Percentiles rank a stretch among this genome's conserved stretches.
phyloP scores from a whole-genome alignment of 2,329 filamentous ascomycete species.

The Gaeumannomyces sp. region DNA sequence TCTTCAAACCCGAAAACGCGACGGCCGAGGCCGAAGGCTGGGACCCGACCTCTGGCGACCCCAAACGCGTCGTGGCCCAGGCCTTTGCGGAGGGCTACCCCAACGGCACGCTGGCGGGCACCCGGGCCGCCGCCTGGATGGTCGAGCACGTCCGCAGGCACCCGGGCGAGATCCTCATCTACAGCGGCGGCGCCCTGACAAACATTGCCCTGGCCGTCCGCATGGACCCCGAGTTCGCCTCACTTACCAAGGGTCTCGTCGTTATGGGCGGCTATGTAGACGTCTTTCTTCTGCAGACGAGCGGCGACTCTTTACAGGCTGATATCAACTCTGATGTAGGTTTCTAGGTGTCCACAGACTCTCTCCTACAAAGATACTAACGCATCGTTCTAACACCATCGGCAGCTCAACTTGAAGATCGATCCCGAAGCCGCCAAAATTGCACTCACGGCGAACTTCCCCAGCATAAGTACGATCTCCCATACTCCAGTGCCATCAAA shows the following conservation, averaged over 20 bases:
- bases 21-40: constrained; percentile 34
- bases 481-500: no score
- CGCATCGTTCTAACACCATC: constrained; percentile 13
- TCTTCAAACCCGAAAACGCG: constrained; percentile 35
- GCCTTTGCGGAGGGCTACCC: constrained; percentile 42
- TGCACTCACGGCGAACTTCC: constrained; percentile 39
- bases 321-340: constrained; percentile 23
- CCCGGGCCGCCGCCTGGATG: constrained; percentile 38
- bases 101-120: constrained; percentile 33
- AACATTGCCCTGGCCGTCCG: constrained; percentile 16
- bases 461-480: constrained; percentile 27
- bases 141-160: constrained; percentile 40
- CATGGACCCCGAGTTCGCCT: constrained; percentile 39
- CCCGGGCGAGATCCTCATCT: constrained; percentile 44
- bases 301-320: constrained; percentile 16
- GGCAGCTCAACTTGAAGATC: constrained; percentile 42
- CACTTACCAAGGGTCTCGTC: constrained; percentile 37
- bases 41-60: constrained; percentile 40
- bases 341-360: constrained; percentile 3
- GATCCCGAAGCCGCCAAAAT: constrained; percentile 45
- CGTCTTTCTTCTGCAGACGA: constrained; percentile 28
- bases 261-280: constrained; percentile 47
- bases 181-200: constrained; percentile 21
- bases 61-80: constrained; percentile 30
- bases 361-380: no score